Conservation (phyloP, 805 yeast genomes). For the Sungouiella blattae region DNA sequence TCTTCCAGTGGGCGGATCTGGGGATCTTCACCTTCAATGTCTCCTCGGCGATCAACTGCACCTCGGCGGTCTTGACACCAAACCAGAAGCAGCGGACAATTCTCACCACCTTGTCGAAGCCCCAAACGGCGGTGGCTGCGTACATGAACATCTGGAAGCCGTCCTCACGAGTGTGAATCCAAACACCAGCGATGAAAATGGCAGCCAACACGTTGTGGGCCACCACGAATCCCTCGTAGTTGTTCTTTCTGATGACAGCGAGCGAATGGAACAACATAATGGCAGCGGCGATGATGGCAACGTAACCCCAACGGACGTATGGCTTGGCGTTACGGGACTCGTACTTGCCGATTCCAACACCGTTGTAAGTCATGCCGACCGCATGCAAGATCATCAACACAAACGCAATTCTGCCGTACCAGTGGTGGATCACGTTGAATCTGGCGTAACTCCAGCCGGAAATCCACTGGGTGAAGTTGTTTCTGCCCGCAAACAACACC, state of each 20-base stretch:
- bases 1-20: slow-evolving; percentile 47
- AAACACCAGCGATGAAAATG: slow-evolving; percentile 50
- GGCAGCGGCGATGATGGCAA: slow-evolving; percentile 32
- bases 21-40: slow-evolving; percentile 45
- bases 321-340: slow-evolving; percentile 24
- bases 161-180: slow-evolving; percentile 56
- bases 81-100: slow-evolving; percentile 27
- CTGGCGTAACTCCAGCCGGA: slow-evolving; percentile 63
- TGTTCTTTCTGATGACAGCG: slow-evolving; percentile 46
- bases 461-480: slow-evolving; percentile 58
- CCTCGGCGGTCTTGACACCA: slow-evolving; percentile 38
- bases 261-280: slow-evolving; percentile 47
- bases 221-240: slow-evolving; percentile 55
- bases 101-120: slow-evolving; percentile 37
- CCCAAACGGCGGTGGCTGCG: slow-evolving; percentile 39
- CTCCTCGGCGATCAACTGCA: slow-evolving; percentile 40
- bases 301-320: slow-evolving; percentile 34
- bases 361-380: slow-evolving; percentile 27
- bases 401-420: slow-evolving; percentile 54
- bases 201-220: slow-evolving; percentile 41
- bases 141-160: slow-evolving; percentile 32
- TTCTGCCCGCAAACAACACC: slow-evolving; percentile 64
- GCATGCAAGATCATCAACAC: slow-evolving; percentile 54
- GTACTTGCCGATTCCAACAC: slow-evolving; percentile 33
- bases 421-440: slow-evolving; percentile 62